phyloP scores from a whole-genome alignment of 164 flowering plant genomes.

The Cinnamomum micranthum region DNA sequence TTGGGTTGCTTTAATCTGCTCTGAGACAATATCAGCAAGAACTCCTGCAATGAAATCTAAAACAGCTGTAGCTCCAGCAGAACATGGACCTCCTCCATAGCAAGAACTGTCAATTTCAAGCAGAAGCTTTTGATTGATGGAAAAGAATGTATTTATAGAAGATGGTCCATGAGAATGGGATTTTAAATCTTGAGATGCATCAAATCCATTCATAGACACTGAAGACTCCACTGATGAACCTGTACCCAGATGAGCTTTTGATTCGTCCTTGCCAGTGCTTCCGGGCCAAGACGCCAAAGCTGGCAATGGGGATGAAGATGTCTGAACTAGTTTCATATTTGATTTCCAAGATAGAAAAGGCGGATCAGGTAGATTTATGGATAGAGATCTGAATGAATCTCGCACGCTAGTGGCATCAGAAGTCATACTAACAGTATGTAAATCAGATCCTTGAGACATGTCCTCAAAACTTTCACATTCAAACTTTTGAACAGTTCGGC shows the following conservation, averaged over 20 bases:
- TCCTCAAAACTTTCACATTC: constrained; percentile 47
- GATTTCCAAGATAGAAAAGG: constrained; percentile 73
- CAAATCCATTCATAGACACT: constrained; percentile 49
- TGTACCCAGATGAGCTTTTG: constrained; percentile 38
- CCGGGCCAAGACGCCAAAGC: constrained; percentile 84
- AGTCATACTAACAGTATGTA: constrained; percentile 27
- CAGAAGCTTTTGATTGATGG: constrained; percentile 55
- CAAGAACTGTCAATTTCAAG: constrained; percentile 85
- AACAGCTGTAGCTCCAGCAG: constrained; percentile 90
- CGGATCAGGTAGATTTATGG: constrained; percentile 48
- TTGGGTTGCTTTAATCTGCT: constrained; percentile 75
- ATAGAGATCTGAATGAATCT: constrained; percentile 63
- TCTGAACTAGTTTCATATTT: constrained; percentile 34
- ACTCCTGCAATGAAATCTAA: constrained; percentile 92
- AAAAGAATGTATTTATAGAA: constrained; percentile 41
- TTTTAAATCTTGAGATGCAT: constrained; percentile 49
- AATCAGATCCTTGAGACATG: constrained; percentile 28
- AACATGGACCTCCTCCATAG: constrained; percentile 95
- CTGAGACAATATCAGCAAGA: constrained; percentile 78
- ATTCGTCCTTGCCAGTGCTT: constrained; percentile 37
- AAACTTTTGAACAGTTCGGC: constrained; percentile 23
- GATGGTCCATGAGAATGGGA: constrained; percentile 48
- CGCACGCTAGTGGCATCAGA: constrained; percentile 24
- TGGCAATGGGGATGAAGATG: constrained; percentile 53
- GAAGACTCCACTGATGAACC: constrained; percentile 64